phyloP scores from a whole-genome alignment of 2,329 filamentous ascomycete species.

The Lachnellula occidentalis region DNA sequence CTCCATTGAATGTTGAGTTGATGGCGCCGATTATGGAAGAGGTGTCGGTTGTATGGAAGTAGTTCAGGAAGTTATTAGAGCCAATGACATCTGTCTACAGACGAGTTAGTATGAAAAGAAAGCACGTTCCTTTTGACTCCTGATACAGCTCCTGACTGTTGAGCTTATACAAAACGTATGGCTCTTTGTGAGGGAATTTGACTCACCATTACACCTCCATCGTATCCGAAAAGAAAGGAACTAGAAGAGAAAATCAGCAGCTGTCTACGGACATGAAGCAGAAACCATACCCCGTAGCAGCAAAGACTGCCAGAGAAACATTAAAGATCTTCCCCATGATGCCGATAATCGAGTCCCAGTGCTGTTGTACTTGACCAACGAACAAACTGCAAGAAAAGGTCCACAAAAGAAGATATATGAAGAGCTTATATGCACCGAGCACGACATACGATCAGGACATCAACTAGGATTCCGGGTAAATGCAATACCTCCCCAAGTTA shows the following conservation, averaged over 20 bases:
- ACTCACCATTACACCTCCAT: conserved; percentile 29
- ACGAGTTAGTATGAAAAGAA: too few species aligned
- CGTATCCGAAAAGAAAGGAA: conserved; percentile 36
- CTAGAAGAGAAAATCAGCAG: conserved; percentile 16
- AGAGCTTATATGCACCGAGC: not conserved
- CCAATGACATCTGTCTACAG: conserved; percentile 21
- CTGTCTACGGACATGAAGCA: not conserved
- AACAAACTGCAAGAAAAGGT: not conserved
- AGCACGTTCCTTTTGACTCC: too few species aligned
- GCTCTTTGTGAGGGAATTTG: too few species aligned
- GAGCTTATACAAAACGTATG: too few species aligned
- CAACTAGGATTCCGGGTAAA: too few species aligned
- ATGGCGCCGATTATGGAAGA: conserved; percentile 44
- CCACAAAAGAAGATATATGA: not conserved
- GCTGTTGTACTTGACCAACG: not conserved
- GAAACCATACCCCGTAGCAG: conserved; percentile 32
- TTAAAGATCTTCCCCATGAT: conserved; percentile 39
- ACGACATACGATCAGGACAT: too few species aligned
- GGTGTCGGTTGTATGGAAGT: conserved; percentile 31
- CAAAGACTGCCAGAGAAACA: conserved; percentile 37
- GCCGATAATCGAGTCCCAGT: not conserved
- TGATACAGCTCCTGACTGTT: too few species aligned
- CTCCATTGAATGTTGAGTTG: conserved; percentile 60
- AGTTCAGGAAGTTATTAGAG: conserved; percentile 23
- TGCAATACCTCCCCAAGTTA: too few species aligned